Evolutionary conservation across 2,329 filamentous ascomycete species (phyloP).

Genomic region (Arachnopeziza araneosa): DNA sequence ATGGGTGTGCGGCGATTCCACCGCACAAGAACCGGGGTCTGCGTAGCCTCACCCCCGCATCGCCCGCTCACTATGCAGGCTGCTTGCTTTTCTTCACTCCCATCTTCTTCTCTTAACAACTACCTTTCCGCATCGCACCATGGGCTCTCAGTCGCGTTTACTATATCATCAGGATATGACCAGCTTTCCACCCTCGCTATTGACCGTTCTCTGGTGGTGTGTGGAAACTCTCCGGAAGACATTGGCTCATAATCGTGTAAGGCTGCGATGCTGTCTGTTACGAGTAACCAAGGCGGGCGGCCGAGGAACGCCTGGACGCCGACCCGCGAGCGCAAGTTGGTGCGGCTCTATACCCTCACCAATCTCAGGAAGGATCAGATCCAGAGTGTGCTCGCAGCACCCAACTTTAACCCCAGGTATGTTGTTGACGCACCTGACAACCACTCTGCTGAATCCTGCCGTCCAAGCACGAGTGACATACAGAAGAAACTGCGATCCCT

Average conservation of each 20-base stretch:
- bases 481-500: neutral
- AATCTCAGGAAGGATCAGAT: neutral
- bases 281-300: constrained; percentile 1
- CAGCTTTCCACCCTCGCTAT: neutral
- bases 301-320: neutral
- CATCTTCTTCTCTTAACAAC: neutral
- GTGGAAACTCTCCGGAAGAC: neutral
- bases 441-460: neutral
- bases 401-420: neutral
- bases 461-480: neutral
- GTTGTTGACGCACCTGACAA: neutral
- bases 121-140: neutral
- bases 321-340: neutral
- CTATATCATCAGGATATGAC: neutral
- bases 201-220: neutral
- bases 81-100: neutral
- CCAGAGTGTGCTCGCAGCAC: neutral
- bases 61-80: too few species aligned
- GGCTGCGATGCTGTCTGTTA: neutral
- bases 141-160: neutral
- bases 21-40: neutral
- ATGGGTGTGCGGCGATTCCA: neutral
- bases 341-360: neutral
- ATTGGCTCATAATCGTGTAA: neutral
- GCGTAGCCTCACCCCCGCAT: neutral